Evolutionary conservation across 257 asterid species (phyloP), one percentile per base, ranked within the genome.

Genomic region (Solanum ahanhuiri): DNA sequence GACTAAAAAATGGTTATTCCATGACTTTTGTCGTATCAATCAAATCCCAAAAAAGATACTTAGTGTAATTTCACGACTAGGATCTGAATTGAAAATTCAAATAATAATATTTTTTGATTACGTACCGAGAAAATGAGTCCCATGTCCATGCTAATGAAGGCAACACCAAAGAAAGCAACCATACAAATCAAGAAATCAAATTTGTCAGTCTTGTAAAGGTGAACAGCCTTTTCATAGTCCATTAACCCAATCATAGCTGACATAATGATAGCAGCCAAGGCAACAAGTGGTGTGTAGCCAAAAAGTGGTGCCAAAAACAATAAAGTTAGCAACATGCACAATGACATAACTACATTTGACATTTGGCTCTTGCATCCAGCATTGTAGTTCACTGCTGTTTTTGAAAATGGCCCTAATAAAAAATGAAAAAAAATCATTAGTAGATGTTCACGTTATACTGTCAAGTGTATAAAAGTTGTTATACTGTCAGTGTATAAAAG

Each of bases 241-340:
- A 96, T 87, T 54, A 95, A 89, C 2, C 99, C 98, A 1, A 95
- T 75, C 99, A 96, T 95, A 1, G 98, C 99, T 3, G 99, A 95
- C 81, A 92, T 94, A 72, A 96, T 95, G 30, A 95, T 95, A 69
- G 99, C 98, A 0, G 99, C 87, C 23, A 96, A 93, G 0, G 95
- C 99, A 5, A 96, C 98, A 1, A 93, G 97, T 22, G 99, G 99
- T 1, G 98, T 95, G 90, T 94, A 86, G 86, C 97, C 95, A 66
- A 96, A 96, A 3, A 95, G 72, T 18, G 98, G 98, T 14, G 99
- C 99, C 83, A 96, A 72, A 85, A 96, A 89, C 11, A 96, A 86
- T 20, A 96, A 92, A 1, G 96, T 96, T 85, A 96, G 37, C 82
- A 92, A 4, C 95, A 94, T 96, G 64, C 96, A 93, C 0, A 93